Percentiles rank a stretch among this genome's conserved stretches.
Evolutionary conservation across 805 yeast genomes (phyloP).

Genomic region (Teunomyces aglyptinius): DNA sequence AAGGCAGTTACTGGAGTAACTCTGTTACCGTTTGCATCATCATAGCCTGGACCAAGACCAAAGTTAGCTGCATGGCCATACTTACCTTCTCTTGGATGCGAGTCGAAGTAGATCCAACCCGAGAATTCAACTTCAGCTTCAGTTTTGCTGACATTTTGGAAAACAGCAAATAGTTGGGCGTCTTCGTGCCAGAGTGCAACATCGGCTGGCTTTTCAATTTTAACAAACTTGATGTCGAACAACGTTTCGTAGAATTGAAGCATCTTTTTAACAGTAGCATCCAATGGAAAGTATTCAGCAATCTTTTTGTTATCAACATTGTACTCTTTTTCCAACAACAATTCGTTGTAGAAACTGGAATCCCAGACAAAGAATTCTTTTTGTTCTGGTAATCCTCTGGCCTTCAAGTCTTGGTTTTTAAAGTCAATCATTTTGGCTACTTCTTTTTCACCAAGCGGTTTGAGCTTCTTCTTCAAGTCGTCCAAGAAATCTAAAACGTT

Average conservation of each 20-base stretch:
- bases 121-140: slow-evolving; percentile 50
- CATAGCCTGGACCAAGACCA: slow-evolving; percentile 60
- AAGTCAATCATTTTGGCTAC: slow-evolving; percentile 45
- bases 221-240: slow-evolving; percentile 66
- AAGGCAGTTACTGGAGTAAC: slow-evolving; percentile 70
- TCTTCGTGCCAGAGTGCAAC: slow-evolving; percentile 73
- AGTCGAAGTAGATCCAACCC: slow-evolving; percentile 78
- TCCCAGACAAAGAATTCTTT: slow-evolving; percentile 65
- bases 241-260: slow-evolving; percentile 65
- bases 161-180: slow-evolving; percentile 70
- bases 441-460: slow-evolving; percentile 60
- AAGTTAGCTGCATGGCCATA: slow-evolving; percentile 90
- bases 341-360: slow-evolving; percentile 61
- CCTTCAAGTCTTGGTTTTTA: slow-evolving; percentile 52
- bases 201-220: slow-evolving; percentile 38
- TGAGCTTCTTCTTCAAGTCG: slow-evolving; percentile 58
- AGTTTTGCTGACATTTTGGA: slow-evolving; percentile 49
- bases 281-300: slow-evolving; percentile 76
- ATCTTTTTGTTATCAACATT: slow-evolving; percentile 70
- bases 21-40: slow-evolving; percentile 47
- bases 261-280: slow-evolving; percentile 67
- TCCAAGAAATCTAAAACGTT: slow-evolving; percentile 59
- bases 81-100: slow-evolving; percentile 84
- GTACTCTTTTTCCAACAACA: slow-evolving; percentile 63
- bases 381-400: slow-evolving; percentile 43